phyloP scores from a whole-genome alignment of 495 filamentous ascomycete genomes.

The Hypoxylon fragiforme region DNA sequence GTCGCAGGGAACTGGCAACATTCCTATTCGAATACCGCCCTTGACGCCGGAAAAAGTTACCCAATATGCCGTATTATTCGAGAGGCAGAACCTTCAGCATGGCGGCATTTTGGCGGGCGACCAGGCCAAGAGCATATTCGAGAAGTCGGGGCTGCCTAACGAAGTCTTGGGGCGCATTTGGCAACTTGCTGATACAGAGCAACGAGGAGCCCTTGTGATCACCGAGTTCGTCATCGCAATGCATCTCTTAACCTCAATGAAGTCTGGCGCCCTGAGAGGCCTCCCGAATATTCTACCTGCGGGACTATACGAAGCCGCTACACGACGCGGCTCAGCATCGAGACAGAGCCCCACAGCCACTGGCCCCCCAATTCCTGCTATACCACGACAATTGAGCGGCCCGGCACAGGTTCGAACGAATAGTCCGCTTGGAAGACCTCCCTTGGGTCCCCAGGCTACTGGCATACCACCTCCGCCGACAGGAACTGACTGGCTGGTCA shows the following conservation, averaged over 20 bases:
- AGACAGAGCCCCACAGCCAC: constrained; percentile 44
- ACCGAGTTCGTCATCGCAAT: constrained; percentile 98
- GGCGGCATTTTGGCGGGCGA: constrained; percentile 82
- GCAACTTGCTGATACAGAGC: constrained; percentile 90
- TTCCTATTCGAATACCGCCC: constrained; percentile 84
- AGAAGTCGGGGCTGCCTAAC: constrained; percentile 86
- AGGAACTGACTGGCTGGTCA: constrained; percentile 80
- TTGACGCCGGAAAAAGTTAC: constrained; percentile 84
- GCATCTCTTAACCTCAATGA: constrained; percentile 91
- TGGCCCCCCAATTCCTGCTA: constrained; percentile 43
- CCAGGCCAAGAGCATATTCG: constrained; percentile 90
- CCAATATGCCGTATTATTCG: constrained; percentile 84
- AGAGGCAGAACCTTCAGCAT: constrained; percentile 77
- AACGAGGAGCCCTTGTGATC: constrained; percentile 81
- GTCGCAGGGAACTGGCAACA: constrained; percentile 66
- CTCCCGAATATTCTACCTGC: constrained; percentile 82
- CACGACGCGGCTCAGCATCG: constrained; percentile 59
- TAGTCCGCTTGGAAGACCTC: constrained; percentile 69
- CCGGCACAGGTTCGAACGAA: constrained; percentile 58
- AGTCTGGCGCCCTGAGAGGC: constrained; percentile 74
- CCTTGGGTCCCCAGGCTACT: constrained; percentile 48
- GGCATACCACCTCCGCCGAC: constrained; percentile 58
- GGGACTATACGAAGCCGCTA: constrained; percentile 88
- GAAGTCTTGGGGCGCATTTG: constrained; percentile 91
- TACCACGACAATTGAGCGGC: constrained; percentile 53